A percentile compares a stretch with the other conserved stretches of the same genome.
These are phyloP conservation scores for Dissophora ornata DNA, from an alignment of 192 early-diverging fungal species.

Conservation along the genomic window DNA sequence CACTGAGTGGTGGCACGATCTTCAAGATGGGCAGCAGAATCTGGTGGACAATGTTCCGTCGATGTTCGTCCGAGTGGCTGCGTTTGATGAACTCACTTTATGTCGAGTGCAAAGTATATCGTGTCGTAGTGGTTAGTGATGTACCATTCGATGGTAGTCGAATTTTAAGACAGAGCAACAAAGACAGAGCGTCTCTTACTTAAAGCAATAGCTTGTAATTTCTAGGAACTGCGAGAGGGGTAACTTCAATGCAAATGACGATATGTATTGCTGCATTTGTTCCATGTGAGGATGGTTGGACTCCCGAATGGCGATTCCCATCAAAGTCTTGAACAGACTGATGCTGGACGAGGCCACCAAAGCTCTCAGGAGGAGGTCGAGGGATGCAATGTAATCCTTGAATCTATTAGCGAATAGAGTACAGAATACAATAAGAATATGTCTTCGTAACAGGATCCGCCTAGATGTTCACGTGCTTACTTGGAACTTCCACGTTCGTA, in stretches of 20 bases:
- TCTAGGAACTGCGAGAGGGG: slow-evolving; percentile 52
- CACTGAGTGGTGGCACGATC: slow-evolving; percentile 51
- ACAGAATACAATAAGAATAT: background rate
- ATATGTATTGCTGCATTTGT: slow-evolving; percentile 47
- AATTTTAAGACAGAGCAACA: background rate
- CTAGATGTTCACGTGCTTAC: slow-evolving; percentile 19
- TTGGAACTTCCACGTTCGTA: slow-evolving; percentile 43
- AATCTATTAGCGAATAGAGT: slow-evolving; percentile 34
- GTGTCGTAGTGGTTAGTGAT: too few species aligned
- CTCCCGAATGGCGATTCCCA: slow-evolving; percentile 66
- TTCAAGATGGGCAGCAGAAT: slow-evolving; percentile 63
- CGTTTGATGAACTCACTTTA: slow-evolving; percentile 38
- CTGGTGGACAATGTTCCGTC: slow-evolving; percentile 61
- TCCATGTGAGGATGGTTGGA: slow-evolving; percentile 60
- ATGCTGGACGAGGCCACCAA: slow-evolving; percentile 55
- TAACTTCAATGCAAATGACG: slow-evolving; percentile 52
- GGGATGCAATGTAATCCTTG: slow-evolving; percentile 63
- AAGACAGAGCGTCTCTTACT: slow-evolving; percentile 43
- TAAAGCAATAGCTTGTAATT: slow-evolving; percentile 53
- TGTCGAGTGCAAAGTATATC: too few species aligned
- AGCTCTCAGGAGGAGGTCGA: slow-evolving; percentile 64
- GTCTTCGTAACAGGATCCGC: background rate
- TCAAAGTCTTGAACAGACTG: slow-evolving; percentile 61
- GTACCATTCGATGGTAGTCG: too few species aligned
- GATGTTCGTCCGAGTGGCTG: slow-evolving; percentile 45